A percentile compares a stretch with the other conserved stretches of the same genome.
phyloP scores from a whole-genome alignment of 2,329 filamentous ascomycete genomes.

The Penicillium sp. region DNA sequence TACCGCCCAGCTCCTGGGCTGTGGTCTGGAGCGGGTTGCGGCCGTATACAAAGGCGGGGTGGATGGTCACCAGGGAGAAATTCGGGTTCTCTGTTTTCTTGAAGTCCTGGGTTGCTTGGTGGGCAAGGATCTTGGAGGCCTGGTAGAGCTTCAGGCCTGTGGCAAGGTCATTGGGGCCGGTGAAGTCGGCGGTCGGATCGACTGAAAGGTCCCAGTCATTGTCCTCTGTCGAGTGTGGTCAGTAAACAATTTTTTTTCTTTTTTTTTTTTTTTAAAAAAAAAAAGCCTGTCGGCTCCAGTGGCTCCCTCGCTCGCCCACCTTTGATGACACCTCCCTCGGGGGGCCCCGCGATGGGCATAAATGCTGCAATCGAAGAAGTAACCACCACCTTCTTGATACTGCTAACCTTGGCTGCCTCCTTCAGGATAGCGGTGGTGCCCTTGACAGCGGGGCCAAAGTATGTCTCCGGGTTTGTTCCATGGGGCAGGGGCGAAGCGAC shows the following conservation, averaged over 20 bases:
- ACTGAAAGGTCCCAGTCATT: conserved; percentile 29
- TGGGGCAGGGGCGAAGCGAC: conserved; percentile 31
- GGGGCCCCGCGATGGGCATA: conserved; percentile 25
- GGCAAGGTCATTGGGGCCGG: conserved; percentile 12
- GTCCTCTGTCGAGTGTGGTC: conserved; percentile 21
- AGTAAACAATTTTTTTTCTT: no score
- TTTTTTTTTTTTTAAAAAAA: no score
- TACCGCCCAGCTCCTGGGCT: conserved; percentile 17
- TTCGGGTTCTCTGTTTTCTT: conserved; percentile 21
- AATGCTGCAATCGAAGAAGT: conserved; percentile 28
- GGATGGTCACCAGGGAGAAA: conserved; percentile 28
- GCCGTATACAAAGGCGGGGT: conserved; percentile 30
- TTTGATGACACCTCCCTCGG: conserved; percentile 25
- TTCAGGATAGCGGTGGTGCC: conserved; percentile 26
- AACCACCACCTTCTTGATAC: conserved; percentile 32
- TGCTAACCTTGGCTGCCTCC: conserved; percentile 23
- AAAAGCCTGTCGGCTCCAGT: no score
- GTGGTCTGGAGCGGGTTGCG: conserved; percentile 28
- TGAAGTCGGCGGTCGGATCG: conserved; percentile 23
- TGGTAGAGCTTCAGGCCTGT: conserved; percentile 28
- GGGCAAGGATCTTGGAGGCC: conserved; percentile 33
- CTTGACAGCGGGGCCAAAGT: conserved; percentile 31
- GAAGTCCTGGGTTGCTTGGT: conserved; percentile 30
- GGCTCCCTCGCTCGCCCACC: conserved; percentile 22
- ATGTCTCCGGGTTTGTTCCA: conserved; percentile 23